Base-by-base conservation (phyloP, 768 basidiomycete genomes). In the Psilocybe sp. region DNA sequence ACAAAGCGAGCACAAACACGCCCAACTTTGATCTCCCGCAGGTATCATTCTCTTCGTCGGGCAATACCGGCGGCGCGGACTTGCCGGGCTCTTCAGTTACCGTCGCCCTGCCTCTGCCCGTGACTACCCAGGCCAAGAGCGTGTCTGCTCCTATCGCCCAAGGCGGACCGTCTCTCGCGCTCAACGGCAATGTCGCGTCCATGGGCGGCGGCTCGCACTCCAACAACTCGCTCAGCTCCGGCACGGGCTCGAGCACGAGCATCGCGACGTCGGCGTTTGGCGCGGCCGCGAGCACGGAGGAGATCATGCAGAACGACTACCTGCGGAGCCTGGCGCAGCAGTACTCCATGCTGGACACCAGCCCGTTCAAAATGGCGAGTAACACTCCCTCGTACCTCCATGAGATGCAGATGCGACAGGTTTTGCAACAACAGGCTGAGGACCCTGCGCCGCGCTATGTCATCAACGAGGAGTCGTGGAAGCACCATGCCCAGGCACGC, bases 401-500 rank as follows among this genome's bases (percentile, higher is more conserved):
- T 46, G 78, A 80, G 45, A 68, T 61, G 0, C 63, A 68, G 56
- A 49, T 67, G 45, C 61, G 67, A 49, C 68, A 69, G 45, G 51
- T 57, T 19, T 55, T 69, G 39, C 47, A 51, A 19, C 60, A 63
- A 43, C 68, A 71, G 39, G 63, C 60, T 14, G 67, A 68, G 37
- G 70, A 62, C 49, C 64, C 66, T 52, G 69, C 74, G 31, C 76
- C 79, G 40, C 73, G 78, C 44, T 87, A 84, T 65, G 69, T 77
- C 46, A 71, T 85, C 35, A 76, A 79, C 19, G 87, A 89, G 64
- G 88, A 89, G 62, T 86, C 88, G 7, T 88, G 85, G 87, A 87
- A 89, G 64, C 89, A 90, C 56, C 86, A 90, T 46, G 84, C 84
- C 1, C 90, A 91, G 65, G 89, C 89, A 39, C 81, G 87, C 5